Evolutionary conservation across 352 stramenopile genomes (phyloP).

Genomic region (Phytophthora kernoviae): DNA sequence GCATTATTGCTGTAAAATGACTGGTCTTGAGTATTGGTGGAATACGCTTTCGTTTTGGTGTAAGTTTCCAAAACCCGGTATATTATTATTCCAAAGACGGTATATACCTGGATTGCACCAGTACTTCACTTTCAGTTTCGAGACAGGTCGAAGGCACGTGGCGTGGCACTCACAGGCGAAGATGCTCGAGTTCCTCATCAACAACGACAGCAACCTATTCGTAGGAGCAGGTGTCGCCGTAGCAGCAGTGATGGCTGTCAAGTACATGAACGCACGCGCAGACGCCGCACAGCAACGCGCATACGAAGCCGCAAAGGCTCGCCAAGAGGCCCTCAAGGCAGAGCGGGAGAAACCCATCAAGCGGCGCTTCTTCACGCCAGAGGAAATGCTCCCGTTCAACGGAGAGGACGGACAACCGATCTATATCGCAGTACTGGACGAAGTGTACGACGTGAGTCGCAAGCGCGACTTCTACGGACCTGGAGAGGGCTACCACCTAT

Average conservation of each 20-base stretch:
- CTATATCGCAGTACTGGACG: conserved; percentile 95
- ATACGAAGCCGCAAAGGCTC: conserved; percentile 63
- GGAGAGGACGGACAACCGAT: conserved; percentile 92
- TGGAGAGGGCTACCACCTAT: conserved; percentile 95
- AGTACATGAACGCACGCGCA: conserved; percentile 67
- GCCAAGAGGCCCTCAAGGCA: conserved; percentile 67
- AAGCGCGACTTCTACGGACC: conserved; percentile 97
- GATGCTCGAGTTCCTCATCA: conserved; percentile 59
- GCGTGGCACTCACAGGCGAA: neutral
- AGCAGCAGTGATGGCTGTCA: conserved; percentile 51
- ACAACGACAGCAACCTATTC: conserved; percentile 57
- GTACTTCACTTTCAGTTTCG: conserved; percentile 34
- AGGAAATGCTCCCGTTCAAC: conserved; percentile 93
- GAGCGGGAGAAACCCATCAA: conserved; percentile 64
- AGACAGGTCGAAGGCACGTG: conserved; percentile 17
- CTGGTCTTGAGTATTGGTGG: too few species aligned
- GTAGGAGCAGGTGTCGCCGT: conserved; percentile 60
- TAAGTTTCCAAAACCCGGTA: too few species aligned
- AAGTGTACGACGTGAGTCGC: conserved; percentile 96
- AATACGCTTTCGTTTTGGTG: too few species aligned
- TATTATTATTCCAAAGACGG: too few species aligned
- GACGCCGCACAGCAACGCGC: conserved; percentile 67
- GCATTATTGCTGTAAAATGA: conserved; percentile 2
- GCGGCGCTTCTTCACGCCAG: conserved; percentile 91
- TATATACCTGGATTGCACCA: too few species aligned